These are phyloP conservation scores for Claviceps quebecensis DNA, from an alignment of 2,329 filamentous ascomycete species.

Conservation along the genomic window DNA sequence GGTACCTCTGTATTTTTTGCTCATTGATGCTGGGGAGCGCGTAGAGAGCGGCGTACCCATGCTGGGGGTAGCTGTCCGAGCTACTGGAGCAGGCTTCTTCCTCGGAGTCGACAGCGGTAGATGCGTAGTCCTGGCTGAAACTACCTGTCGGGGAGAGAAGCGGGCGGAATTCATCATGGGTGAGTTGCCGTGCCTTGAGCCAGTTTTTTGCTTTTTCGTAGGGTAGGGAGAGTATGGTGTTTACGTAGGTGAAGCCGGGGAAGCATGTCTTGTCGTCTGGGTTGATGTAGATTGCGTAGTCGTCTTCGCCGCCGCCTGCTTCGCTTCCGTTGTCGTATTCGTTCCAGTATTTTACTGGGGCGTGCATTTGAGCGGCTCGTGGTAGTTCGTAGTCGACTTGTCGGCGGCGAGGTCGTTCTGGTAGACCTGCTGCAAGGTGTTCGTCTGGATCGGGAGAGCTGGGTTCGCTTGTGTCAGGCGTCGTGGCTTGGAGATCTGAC, in stretches of 20 bases:
- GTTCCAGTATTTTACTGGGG: conserved; percentile 55
- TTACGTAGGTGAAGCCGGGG: conserved; percentile 48
- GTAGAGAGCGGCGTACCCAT: conserved; percentile 40
- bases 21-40: conserved; percentile 38
- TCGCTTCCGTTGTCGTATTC: conserved; percentile 78
- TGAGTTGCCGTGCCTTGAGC: conserved; percentile 22
- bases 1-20: conserved; percentile 34
- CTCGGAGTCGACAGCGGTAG: conserved; percentile 24
- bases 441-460: conserved; percentile 23
- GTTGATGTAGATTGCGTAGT: conserved; percentile 62
- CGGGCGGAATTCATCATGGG: conserved; percentile 12
- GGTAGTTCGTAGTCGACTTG: conserved; percentile 17
- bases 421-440: conserved; percentile 6
- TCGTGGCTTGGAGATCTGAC: conserved; percentile 29
- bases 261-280: conserved; percentile 48
- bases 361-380: conserved; percentile 15
- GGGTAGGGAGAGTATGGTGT: conserved; percentile 34
- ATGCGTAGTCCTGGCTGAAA: conserved; percentile 17
- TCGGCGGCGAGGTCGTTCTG: conserved; percentile 5
- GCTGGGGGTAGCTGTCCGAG: conserved; percentile 32
- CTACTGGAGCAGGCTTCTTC: conserved; percentile 35
- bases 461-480: conserved; percentile 25
- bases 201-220: conserved; percentile 38
- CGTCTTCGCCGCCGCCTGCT: conserved; percentile 39
- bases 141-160: conserved; percentile 7